Conservation (phyloP, 2,329 filamentous ascomycete genomes). For the Elsinoe arachidis region DNA sequence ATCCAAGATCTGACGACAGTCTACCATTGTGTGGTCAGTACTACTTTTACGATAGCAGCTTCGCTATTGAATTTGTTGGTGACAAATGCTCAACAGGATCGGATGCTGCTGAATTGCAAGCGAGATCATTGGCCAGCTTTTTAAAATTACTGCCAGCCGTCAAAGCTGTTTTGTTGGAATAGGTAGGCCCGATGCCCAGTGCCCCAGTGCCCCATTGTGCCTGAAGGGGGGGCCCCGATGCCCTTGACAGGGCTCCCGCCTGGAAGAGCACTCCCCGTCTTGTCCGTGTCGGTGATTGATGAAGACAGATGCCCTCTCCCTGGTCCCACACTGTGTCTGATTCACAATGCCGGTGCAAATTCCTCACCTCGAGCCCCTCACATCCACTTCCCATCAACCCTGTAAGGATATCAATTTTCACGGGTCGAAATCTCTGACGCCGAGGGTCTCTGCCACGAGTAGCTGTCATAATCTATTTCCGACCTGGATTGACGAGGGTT, state of each 20-base stretch:
- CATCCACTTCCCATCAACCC: neutral
- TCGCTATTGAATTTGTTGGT: neutral
- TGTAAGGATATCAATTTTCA: neutral
- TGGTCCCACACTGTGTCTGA: neutral
- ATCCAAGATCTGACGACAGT: too few species aligned
- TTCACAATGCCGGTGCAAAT: slow-evolving; percentile 5
- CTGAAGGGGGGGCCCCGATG: neutral
- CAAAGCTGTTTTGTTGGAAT: neutral
- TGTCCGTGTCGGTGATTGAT: slow-evolving; percentile 6
- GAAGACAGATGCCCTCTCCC: neutral
- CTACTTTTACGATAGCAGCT: neutral
- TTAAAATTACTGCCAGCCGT: neutral
- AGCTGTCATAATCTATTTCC: neutral
- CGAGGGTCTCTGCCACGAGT: neutral
- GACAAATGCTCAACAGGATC: neutral
- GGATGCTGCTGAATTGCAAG: neutral
- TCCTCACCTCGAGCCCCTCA: neutral
- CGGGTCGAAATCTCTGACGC: neutral
- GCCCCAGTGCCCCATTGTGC: too few species aligned
- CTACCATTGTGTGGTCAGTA: neutral
- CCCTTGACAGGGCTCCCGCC: neutral
- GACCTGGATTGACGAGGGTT: neutral
- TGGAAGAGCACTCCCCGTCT: neutral
- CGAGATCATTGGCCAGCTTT: neutral
- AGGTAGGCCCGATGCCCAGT: too few species aligned